phyloP scores from a whole-genome alignment of 441 rosid genomes.

The Erodium moschatum region DNA sequence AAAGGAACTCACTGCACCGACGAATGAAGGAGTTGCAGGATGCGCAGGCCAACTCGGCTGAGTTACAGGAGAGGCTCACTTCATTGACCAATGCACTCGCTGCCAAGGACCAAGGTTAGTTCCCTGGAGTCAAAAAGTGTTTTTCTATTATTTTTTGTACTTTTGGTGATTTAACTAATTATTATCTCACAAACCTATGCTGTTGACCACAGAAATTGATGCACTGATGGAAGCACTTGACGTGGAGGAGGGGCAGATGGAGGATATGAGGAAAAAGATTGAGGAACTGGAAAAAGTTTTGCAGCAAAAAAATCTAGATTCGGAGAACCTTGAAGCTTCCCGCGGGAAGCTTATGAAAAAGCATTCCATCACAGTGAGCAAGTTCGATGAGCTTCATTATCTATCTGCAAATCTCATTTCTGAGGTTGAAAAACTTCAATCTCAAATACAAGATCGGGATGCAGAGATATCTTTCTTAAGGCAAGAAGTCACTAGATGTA shows the following conservation, averaged over 20 bases:
- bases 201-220: slow-evolving; percentile 63
- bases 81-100: slow-evolving; percentile 46
- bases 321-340: slow-evolving; percentile 74
- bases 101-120: slow-evolving; percentile 87
- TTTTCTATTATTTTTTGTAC: not conserved
- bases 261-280: slow-evolving; percentile 55
- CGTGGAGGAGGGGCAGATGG: slow-evolving; percentile 97
- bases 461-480: slow-evolving; percentile 90
- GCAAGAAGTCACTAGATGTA: slow-evolving; percentile 96
- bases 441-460: slow-evolving; percentile 83
- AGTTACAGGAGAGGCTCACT: slow-evolving; percentile 51
- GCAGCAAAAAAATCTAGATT: slow-evolving; percentile 55
- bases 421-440: slow-evolving; percentile 89
- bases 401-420: slow-evolving; percentile 75
- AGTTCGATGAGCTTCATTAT: slow-evolving; percentile 94
- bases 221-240: slow-evolving; percentile 98
- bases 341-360: slow-evolving; percentile 76
- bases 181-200: slow-evolving; percentile 16
- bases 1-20: slow-evolving; percentile 46
- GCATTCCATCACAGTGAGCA: slow-evolving; percentile 72
- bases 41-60: slow-evolving; percentile 37
- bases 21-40: slow-evolving; percentile 57
- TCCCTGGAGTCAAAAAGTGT: slow-evolving; percentile 19
- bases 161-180: slow-evolving; percentile 7
- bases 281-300: slow-evolving; percentile 53